Base-by-base conservation (phyloP, 2,329 filamentous ascomycete species). In the Clathrospora elynae region DNA sequence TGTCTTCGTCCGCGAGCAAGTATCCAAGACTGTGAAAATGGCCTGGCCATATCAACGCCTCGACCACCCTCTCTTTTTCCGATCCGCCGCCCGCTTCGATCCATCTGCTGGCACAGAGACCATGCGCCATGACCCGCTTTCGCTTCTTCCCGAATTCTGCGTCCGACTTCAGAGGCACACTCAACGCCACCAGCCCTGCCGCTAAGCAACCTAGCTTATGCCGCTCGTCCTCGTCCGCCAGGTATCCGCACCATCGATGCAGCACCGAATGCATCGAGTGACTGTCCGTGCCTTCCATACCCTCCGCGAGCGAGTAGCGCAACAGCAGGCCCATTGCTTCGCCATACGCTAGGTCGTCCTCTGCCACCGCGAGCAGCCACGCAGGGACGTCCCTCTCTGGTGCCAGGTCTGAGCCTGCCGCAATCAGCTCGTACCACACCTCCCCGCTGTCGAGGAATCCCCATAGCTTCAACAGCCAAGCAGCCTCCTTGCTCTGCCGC, bases 401-500 rank as follows among this genome's bases (percentile, higher is more conserved):
- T 7, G 32, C 16, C 16, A 51, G n/a, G 7, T 46, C 9, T 31
- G 17, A 8, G 7, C 19, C 24, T 24, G 31, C 26, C 18, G 57
- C 41, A 13, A 60, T 16, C 7, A 64, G 47, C 40, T 59, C 49
- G 40, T 55, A 60, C 55, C 56, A 60, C 5, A 64, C 18, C 16
- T 62, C 57, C 25, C 38, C 41, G 17, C 25, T 30, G 34, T 61
- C 49, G n/a, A 61, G 26, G 17, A 52, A 57, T 8, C 46, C 51
- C 57, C 48, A 64, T 7, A 63, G 44, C 33, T 59, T 56, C 10
- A 67, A 53, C 18, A 65, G 42, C 2, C 49, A 40, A 4, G 50
- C 55, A 3, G 62, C 55, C 16, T 33, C 20, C 12, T 51, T 28
- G 25, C 49, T 59, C 36, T 55, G 36, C 11, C 28, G 44, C 17